Conservation (phyloP, 495 filamentous ascomycete species). For the Penicillium paradoxum region DNA sequence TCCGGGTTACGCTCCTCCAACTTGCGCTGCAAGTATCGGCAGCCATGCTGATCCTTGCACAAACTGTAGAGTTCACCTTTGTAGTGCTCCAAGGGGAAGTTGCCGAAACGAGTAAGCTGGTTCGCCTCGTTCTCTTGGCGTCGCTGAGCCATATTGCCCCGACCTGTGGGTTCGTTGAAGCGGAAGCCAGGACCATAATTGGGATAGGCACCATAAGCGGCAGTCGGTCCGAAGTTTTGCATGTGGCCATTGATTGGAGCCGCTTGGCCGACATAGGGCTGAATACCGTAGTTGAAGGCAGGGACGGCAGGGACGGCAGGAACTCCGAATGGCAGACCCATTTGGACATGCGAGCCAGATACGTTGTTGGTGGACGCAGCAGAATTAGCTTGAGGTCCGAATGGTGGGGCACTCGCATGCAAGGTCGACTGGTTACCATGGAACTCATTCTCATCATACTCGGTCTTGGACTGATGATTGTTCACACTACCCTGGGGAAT, state of each 20-base stretch:
- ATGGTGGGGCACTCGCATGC: constrained; percentile 71
- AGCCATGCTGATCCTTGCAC: constrained; percentile 97
- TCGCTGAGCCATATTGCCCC: constrained; percentile 22
- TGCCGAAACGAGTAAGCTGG: constrained; percentile 60
- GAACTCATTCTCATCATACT: constrained; percentile 40
- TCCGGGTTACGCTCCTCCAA: constrained; percentile 84
- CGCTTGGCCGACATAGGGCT: constrained; percentile 28
- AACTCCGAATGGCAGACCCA: constrained; percentile 24
- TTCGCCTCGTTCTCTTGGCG: constrained; percentile 35
- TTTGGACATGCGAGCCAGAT: constrained; percentile 14
- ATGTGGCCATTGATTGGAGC: constrained; percentile 26
- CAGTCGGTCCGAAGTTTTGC: constrained; percentile 15
- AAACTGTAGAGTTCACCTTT: constrained; percentile 75
- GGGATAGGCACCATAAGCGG: constrained; percentile 20
- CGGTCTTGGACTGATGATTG: constrained; percentile 61
- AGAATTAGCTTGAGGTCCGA: constrained; percentile 45
- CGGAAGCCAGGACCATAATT: constrained; percentile 32
- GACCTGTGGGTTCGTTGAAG: constrained; percentile 25
- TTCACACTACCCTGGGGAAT: constrained; percentile 59
- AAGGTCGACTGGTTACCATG: constrained; percentile 55
- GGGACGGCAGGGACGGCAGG: constrained; percentile 8
- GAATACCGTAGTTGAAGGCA: constrained; percentile 31
- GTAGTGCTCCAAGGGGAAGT: constrained; percentile 71
- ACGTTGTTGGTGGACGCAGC: constrained; percentile 15
- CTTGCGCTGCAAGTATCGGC: constrained; percentile 92